These are phyloP conservation scores for Beauveria sp. DNA, from an alignment of 2,329 filamentous ascomycete species.

Conservation along the genomic window DNA sequence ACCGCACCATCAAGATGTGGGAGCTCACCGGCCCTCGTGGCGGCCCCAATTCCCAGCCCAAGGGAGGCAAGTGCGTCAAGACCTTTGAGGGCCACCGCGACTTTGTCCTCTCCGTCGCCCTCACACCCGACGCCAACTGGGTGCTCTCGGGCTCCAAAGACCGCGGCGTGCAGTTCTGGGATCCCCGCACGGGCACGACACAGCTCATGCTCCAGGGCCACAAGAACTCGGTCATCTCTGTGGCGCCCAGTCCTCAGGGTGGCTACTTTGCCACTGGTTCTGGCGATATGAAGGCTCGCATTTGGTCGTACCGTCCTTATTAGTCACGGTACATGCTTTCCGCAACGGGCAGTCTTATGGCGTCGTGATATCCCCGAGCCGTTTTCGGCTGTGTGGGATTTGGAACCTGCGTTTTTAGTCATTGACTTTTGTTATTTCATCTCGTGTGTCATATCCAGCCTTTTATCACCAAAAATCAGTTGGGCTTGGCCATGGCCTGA, in stretches of 20 bases:
- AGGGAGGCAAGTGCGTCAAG: conserved; percentile 88
- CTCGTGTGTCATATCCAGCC: background rate
- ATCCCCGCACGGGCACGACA: conserved; percentile 83
- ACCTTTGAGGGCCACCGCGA: conserved; percentile 98
- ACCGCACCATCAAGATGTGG: conserved; percentile 99
- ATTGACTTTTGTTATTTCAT: background rate
- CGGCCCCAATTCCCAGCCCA: conserved; percentile 58
- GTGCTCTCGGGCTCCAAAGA: conserved; percentile 97
- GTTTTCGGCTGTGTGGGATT: background rate
- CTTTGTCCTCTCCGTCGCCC: conserved; percentile 90
- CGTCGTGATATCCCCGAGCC: background rate
- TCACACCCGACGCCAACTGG: conserved; percentile 91
- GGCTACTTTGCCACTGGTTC: conserved; percentile 92
- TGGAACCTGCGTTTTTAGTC: background rate
- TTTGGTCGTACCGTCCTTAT: conserved; percentile 74
- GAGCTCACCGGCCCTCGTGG: conserved; percentile 71
- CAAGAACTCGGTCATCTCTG: conserved; percentile 97
- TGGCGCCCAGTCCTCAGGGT: conserved; percentile 84
- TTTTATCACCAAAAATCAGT: background rate
- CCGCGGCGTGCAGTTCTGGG: conserved; percentile 97
- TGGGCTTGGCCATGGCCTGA: background rate
- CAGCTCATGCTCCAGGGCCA: conserved; percentile 98
- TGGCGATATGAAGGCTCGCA: conserved; percentile 93
- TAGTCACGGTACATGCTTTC: conserved; percentile 16
- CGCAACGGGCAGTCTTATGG: background rate